Conservation (phyloP, 768 basidiomycete species). For the Mycena metata region DNA sequence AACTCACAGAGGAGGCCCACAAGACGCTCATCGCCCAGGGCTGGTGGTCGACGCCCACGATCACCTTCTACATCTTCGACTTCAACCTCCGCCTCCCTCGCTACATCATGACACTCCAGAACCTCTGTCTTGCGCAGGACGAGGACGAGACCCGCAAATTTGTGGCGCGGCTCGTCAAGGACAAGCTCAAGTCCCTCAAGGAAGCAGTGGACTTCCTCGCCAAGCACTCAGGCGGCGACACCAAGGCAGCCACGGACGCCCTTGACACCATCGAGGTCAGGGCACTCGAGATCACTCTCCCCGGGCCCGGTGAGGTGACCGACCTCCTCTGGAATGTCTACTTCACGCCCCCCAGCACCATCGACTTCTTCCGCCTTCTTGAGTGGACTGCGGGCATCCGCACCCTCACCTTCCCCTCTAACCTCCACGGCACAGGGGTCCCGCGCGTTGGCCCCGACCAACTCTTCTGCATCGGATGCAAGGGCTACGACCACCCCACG, state of each 20-base stretch:
- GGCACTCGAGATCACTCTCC: slow-evolving; percentile 6
- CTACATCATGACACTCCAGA: slow-evolving; percentile 20
- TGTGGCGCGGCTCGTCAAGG: background rate
- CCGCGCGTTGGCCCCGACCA: background rate
- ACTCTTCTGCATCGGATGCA: slow-evolving; percentile 23
- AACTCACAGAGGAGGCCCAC: background rate
- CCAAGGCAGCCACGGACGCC: background rate
- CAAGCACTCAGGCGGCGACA: background rate
- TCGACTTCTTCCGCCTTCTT: background rate
- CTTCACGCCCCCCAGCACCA: background rate
- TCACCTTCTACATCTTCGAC: slow-evolving; percentile 11
- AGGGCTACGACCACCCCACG: slow-evolving; percentile 19
- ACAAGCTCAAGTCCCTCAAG: slow-evolving; percentile 10
- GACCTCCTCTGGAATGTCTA: slow-evolving; percentile 15
- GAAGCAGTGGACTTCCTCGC: slow-evolving; percentile 1
- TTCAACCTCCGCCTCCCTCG: background rate
- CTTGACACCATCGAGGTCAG: slow-evolving; percentile 7
- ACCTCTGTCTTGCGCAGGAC: too few species aligned
- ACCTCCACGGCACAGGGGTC: background rate
- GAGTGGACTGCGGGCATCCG: background rate
- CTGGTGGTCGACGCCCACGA: slow-evolving; percentile 18
- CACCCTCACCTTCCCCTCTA: background rate
- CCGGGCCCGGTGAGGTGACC: background rate
- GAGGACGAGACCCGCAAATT: background rate
- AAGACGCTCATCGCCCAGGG: background rate